Evolutionary conservation across 768 basidiomycete species (phyloP).

Genomic region (Suillus paluster): DNA sequence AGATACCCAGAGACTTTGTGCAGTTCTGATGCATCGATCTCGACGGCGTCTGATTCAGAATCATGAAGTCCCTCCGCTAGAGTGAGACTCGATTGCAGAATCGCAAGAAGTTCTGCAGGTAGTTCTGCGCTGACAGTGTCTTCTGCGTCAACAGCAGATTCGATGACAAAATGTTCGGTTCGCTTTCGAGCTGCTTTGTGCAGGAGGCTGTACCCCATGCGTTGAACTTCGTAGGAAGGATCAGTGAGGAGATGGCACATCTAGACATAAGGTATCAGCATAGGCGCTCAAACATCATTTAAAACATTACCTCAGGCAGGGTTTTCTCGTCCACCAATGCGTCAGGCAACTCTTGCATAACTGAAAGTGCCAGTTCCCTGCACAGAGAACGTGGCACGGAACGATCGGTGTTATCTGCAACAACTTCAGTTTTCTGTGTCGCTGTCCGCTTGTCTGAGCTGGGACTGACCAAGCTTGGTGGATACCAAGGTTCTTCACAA

Average conservation of each 20-base stretch:
- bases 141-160: constrained; percentile 81
- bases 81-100: constrained; percentile 56
- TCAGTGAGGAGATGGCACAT: constrained; percentile 83
- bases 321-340: constrained; percentile 66
- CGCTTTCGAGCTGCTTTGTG: constrained; percentile 68
- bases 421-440: constrained; percentile 2
- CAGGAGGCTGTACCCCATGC: constrained; percentile 77
- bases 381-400: constrained; percentile 70
- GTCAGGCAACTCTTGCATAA: constrained; percentile 68
- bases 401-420: constrained; percentile 15
- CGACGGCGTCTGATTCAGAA: constrained; percentile 42
- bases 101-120: constrained; percentile 66
- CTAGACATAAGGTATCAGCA: constrained; percentile 40
- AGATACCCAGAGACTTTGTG: constrained; percentile 65
- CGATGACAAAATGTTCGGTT: constrained; percentile 85
- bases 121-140: constrained; percentile 55
- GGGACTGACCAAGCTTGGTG: not conserved
- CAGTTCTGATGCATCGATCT: constrained; percentile 12
- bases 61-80: constrained; percentile 43
- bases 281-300: not conserved
- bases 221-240: constrained; percentile 65
- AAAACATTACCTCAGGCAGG: constrained; percentile 57
- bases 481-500: constrained; percentile 67
- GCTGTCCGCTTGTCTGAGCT: constrained; percentile 1
- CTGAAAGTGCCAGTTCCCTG: constrained; percentile 66